These are phyloP conservation scores for Penicillium sp. DNA, from an alignment of 2,329 filamentous ascomycete genomes.

Conservation along the genomic window DNA sequence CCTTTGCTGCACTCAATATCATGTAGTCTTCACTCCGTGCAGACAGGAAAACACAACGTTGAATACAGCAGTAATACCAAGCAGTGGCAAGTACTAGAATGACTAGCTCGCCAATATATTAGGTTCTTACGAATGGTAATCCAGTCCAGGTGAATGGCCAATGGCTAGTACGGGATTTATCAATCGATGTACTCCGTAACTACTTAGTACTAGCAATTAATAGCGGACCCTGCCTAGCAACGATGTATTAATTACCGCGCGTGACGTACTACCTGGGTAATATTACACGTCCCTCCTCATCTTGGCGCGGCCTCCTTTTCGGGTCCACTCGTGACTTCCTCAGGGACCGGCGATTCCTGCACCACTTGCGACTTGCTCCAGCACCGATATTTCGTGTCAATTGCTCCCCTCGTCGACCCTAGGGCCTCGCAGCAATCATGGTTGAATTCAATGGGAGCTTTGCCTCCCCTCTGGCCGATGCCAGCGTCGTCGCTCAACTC, in stretches of 20 bases:
- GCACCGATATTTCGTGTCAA: neutral
- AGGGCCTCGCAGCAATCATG: conserved; percentile 22
- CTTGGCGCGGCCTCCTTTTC: conserved; percentile 14
- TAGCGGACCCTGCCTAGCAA: neutral
- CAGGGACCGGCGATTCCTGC: neutral
- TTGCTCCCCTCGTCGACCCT: neutral
- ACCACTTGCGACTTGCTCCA: neutral
- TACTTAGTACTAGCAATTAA: neutral
- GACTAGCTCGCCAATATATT: too few species aligned
- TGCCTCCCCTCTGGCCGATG: conserved; percentile 64
- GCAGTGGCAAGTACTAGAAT: too few species aligned
- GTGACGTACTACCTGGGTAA: neutral
- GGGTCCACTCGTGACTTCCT: conserved; percentile 7
- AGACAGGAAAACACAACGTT: too few species aligned
- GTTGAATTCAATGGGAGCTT: conserved; percentile 62
- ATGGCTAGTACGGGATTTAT: too few species aligned
- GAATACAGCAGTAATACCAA: too few species aligned
- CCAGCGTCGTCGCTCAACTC: conserved; percentile 56
- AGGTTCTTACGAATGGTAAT: too few species aligned
- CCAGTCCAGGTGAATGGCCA: neutral
- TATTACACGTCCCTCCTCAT: neutral
- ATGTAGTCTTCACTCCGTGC: too few species aligned
- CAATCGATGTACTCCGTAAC: too few species aligned
- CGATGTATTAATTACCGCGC: neutral
- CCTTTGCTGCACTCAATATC: too few species aligned